Conservation (phyloP, 176 grass and related monocot species). For the Lolium multiflorum region DNA sequence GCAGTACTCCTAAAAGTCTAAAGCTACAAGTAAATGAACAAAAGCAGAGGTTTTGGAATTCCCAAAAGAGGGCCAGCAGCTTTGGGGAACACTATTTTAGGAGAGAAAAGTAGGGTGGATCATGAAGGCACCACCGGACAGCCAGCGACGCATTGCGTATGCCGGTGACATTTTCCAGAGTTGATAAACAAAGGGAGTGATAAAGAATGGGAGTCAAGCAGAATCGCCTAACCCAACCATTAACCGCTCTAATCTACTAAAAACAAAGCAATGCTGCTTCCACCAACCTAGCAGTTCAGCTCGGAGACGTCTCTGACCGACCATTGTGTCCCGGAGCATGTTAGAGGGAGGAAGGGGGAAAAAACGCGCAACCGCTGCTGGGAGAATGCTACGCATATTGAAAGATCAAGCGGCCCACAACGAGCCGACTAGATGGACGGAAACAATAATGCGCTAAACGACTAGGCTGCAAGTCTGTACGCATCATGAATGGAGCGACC, state of each 20-base stretch:
- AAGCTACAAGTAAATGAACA: slow-evolving; percentile 26
- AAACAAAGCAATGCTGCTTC: slow-evolving; percentile 32
- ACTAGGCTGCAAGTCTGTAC: slow-evolving; percentile 41
- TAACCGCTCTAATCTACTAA: slow-evolving; percentile 31
- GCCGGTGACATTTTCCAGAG: slow-evolving; percentile 4
- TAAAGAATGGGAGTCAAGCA: slow-evolving; percentile 29
- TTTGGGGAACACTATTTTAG: slow-evolving; percentile 3
- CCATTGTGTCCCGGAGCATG: background rate
- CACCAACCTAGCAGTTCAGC: slow-evolving; percentile 47
- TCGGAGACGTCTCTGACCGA: slow-evolving; percentile 24
- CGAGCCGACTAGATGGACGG: slow-evolving; percentile 25
- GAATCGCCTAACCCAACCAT: slow-evolving; percentile 21
- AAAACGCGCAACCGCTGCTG: slow-evolving; percentile 25
- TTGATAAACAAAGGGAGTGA: slow-evolving; percentile 31
- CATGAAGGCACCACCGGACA: background rate
- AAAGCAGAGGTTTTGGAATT: slow-evolving; percentile 6
- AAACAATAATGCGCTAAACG: slow-evolving; percentile 51
- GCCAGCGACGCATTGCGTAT: background rate
- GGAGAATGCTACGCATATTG: slow-evolving; percentile 27
- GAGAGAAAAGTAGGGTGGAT: slow-evolving; percentile 28
- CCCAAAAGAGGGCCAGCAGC: background rate
- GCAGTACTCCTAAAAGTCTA: slow-evolving; percentile 14
- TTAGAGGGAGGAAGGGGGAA: slow-evolving; percentile 1
- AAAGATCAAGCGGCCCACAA: slow-evolving; percentile 49
- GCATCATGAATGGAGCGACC: slow-evolving; percentile 34